Evolutionary conservation across 192 early-diverging fungal species (phyloP).

Genomic region (Coemansia sp.): DNA sequence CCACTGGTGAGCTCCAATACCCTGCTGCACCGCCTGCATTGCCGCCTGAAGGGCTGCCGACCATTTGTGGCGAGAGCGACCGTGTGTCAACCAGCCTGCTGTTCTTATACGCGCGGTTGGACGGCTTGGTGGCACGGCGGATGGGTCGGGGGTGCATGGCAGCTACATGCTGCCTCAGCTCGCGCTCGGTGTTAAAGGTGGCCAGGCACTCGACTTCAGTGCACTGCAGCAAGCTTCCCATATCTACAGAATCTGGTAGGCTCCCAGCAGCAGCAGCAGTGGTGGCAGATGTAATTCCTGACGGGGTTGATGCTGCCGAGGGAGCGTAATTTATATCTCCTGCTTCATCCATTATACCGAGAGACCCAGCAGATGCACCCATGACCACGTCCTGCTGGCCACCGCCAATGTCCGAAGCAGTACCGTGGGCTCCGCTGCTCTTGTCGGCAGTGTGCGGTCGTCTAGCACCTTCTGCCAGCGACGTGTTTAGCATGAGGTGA

Average conservation of each 20-base stretch:
- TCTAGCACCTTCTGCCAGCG: too few relatives aligned
- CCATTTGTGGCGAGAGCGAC: neutral
- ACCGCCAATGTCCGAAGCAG: neutral
- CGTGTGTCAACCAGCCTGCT: neutral
- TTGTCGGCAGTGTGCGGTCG: too few relatives aligned
- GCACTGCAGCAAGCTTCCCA: constrained; percentile 18
- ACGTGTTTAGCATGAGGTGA: constrained; percentile 26
- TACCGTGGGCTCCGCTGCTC: neutral
- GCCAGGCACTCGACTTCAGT: constrained; percentile 39
- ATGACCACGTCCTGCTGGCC: neutral
- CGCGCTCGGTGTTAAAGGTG: constrained; percentile 15
- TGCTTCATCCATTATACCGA: too few relatives aligned
- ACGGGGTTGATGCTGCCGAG: too few relatives aligned
- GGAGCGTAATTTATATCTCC: too few relatives aligned
- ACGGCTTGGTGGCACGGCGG: constrained; percentile 41
- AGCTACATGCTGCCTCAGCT: constrained; percentile 30
- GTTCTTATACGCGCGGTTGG: constrained; percentile 8
- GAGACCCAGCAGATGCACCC: too few relatives aligned
- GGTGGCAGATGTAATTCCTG: too few relatives aligned
- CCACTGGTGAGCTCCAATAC: constrained; percentile 25
- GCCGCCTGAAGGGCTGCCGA: neutral
- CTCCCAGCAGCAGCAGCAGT: too few relatives aligned
- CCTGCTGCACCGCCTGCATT: neutral
- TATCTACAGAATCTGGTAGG: neutral
- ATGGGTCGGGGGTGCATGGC: constrained; percentile 44